A percentile compares a stretch with the other conserved stretches of the same genome.
Evolutionary conservation across 2,329 filamentous ascomycete genomes (phyloP).

Genomic region (Penicillium nordicum): DNA sequence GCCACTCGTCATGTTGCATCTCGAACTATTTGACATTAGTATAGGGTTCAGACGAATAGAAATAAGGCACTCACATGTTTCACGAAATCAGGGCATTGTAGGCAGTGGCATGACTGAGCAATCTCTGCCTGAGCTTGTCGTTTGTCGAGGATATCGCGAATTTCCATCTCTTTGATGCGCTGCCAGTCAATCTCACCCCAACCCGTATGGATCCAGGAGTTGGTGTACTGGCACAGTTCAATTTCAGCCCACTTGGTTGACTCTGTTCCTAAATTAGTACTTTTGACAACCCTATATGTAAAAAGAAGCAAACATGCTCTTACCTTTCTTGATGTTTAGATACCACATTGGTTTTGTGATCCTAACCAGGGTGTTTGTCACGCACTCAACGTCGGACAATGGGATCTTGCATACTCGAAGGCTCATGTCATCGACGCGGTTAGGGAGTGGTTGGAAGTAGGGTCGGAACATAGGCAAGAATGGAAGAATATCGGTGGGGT

Average conservation of each 20-base stretch:
- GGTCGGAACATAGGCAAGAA: constrained; percentile 70
- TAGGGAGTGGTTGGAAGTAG: constrained; percentile 65
- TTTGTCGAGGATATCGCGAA: constrained; percentile 75
- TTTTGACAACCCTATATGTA: constrained; percentile 1
- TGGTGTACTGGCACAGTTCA: constrained; percentile 65
- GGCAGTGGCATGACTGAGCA: constrained; percentile 63
- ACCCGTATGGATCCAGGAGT: constrained; percentile 67
- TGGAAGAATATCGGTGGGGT: constrained; percentile 81
- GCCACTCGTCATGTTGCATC: constrained; percentile 95
- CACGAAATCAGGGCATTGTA: constrained; percentile 72
- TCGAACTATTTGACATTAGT: constrained; percentile 61
- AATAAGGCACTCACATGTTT: constrained; percentile 69
- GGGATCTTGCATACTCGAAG: constrained; percentile 67
- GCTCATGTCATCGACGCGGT: constrained; percentile 63
- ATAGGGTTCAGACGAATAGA: neutral
- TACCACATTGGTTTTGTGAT: constrained; percentile 48
- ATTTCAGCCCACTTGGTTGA: constrained; percentile 61
- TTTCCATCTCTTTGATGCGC: constrained; percentile 74
- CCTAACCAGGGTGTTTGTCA: constrained; percentile 67
- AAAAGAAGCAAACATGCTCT: neutral
- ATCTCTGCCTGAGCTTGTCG: constrained; percentile 61
- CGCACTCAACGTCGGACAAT: constrained; percentile 74
- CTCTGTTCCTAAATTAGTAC: constrained; percentile 35
- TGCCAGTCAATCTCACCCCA: constrained; percentile 85
- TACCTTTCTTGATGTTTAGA: constrained; percentile 51